phyloP scores from a whole-genome alignment of 1,139 yeast species.

The Magnusiomyces suaveolens region DNA sequence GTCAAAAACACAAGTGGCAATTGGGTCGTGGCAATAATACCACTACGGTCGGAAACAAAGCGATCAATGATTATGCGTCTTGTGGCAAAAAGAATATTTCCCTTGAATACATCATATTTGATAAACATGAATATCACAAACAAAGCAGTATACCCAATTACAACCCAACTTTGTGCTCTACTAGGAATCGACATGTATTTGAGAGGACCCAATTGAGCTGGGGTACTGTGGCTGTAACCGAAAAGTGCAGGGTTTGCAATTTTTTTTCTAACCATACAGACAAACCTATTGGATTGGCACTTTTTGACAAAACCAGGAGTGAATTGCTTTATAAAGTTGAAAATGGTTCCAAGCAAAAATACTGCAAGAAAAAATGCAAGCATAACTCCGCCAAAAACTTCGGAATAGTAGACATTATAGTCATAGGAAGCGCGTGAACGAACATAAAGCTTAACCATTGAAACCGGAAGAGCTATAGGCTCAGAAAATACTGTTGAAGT shows the following conservation, averaged over 20 bases:
- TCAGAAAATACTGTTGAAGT: neutral
- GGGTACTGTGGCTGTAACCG: constrained; percentile 10
- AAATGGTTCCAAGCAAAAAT: constrained; percentile 16
- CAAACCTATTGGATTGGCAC: neutral
- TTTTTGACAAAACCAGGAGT: constrained; percentile 3
- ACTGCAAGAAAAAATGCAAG: constrained; percentile 23
- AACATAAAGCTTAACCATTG: neutral
- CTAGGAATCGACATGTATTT: constrained; percentile 19
- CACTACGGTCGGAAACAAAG: constrained; percentile 46
- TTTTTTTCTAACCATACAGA: neutral
- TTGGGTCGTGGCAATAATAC: constrained; percentile 36
- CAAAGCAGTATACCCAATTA: constrained; percentile 18
- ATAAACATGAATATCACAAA: constrained; percentile 14
- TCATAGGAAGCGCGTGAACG: neutral
- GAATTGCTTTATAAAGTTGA: constrained; percentile 16
- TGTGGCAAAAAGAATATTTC: constrained; percentile 5
- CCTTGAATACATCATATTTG: constrained; percentile 9
- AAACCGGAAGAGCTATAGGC: neutral
- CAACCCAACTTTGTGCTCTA: constrained; percentile 18
- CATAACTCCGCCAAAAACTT: constrained; percentile 16
- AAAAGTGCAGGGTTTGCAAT: constrained; percentile 11
- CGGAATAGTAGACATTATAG: neutral
- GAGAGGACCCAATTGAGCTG: constrained; percentile 20
- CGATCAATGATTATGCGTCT: constrained; percentile 9
- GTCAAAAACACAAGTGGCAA: constrained; percentile 46